Percentiles rank a stretch among this genome's conserved stretches.
Evolutionary conservation across 164 flowering plant genomes (phyloP).

Genomic region (Aristolochia fimbriata): DNA sequence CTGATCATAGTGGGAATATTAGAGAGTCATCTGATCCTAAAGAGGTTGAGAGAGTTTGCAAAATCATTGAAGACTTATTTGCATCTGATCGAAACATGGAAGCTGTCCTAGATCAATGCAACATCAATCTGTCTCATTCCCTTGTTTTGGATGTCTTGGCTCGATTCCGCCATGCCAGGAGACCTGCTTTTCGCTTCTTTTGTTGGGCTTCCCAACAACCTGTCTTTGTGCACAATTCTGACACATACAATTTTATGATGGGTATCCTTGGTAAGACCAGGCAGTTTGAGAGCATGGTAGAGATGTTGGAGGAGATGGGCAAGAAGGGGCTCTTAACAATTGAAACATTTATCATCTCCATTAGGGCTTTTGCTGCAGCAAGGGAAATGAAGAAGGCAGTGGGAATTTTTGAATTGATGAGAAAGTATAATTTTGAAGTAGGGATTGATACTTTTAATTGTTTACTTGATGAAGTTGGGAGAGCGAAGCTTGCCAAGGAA

Average conservation of each 20-base stretch:
- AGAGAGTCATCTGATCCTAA: constrained; percentile 25
- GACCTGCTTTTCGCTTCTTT: constrained; percentile 79
- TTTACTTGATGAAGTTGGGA: constrained; percentile 67
- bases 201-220: constrained; percentile 55
- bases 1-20: constrained; percentile 9
- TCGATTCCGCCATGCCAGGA: constrained; percentile 58
- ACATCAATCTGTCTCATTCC: constrained; percentile 42
- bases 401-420: constrained; percentile 77
- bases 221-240: constrained; percentile 58
- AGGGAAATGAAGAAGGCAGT: constrained; percentile 83
- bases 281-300: constrained; percentile 85
- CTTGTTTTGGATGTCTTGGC: constrained; percentile 58
- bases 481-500: constrained; percentile 76
- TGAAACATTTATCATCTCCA: constrained; percentile 63
- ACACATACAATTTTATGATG: constrained; percentile 73
- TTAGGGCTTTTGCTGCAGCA: constrained; percentile 66
- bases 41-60: constrained; percentile 64
- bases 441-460: constrained; percentile 52
- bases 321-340: constrained; percentile 49
- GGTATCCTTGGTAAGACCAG: constrained; percentile 56
- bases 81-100: constrained; percentile 78
- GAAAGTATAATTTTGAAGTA: constrained; percentile 45
- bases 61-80: constrained; percentile 78
- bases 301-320: constrained; percentile 81
- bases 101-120: constrained; percentile 72